Base-by-base conservation (phyloP, 495 filamentous ascomycete species). In the Bathelium albidoporum region DNA sequence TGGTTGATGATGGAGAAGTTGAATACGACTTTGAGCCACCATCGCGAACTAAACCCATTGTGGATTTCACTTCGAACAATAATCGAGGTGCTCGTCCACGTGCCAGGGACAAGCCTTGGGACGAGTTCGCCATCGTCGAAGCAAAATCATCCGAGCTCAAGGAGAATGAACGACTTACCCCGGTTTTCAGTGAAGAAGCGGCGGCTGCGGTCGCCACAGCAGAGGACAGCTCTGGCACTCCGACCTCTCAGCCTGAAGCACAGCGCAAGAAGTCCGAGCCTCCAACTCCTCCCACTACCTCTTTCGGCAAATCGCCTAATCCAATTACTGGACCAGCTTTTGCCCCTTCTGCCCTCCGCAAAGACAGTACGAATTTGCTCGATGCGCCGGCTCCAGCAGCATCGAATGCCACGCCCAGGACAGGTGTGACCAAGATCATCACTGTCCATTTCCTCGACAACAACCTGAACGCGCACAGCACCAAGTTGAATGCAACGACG, bases 1-100 rank as follows among this genome's bases (percentile, higher is more conserved):
- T 99, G 89, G 89, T 97, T 9, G 94, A 99, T 67, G 89, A 92
- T 69, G 92, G 89, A 10, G 94, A 99, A 70, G 88, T 97, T 2
- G 94, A 99, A 68, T 90, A 90, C 68, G 94, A 99, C 71, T 97
- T 99, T 67, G 92, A 91, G 3, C 84, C 94, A 0, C 78, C 97
- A 9, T 85, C 86, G 62, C 82, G 94, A 45, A 91, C 83, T 29
- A 87, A 89, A 66, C 83, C 87, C 0, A 85, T 98, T 36, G 83
- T 81, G 0, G 86, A 95, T 44, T 97, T 96, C 66, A 91, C 91
- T 0, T 94, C 92, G 7, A 92, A 90, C 60, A 96, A 96, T 71
- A 96, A 91, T 71, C 84, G 80, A 31, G 81, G 81, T 32, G 82
- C 81, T 41, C 81, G 91, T 64, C 81, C 85, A 34, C 79, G 91